Evolutionary conservation across 2,329 filamentous ascomycete genomes (phyloP), one percentile per base, ranked within the genome.

Genomic region (Epichloe hybrida): DNA sequence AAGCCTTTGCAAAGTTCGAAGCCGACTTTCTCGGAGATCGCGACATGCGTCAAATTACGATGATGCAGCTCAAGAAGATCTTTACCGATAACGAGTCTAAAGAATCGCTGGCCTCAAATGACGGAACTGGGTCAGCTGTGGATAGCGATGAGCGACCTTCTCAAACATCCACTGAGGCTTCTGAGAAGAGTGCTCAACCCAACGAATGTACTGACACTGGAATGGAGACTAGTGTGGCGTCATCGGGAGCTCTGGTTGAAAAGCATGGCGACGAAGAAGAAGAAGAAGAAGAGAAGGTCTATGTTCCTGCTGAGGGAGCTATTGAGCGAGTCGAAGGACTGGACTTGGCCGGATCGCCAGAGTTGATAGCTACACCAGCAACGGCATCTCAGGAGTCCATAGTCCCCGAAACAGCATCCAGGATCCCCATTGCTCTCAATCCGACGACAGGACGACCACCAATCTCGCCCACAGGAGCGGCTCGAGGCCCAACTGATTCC

Each of bases 11-110:
- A 51, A 86, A 93, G 50, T 97, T 98, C 53, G 94, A 98, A 64
- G 80, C 83, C 42, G 86, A 95, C 59, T 98, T 91, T 68, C 84
- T 98, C 59, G 91, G 91, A 0, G 94, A 98, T 65, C 97, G 95
- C 62, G 93, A 98, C 69, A 95, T 98, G 61, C 80, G 89, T 55
- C 83, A 93, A 60, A 72, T 98, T 54, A 95, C 93, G 12, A 88
- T 91, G 52, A 76, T 96, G 54, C 94, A 98, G 63, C 73, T 98
- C 52, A 91, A 87, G 64, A 95, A 94, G 64, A 87, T 98, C 64
- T 98, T 98, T 62, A 80, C 91, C 7, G 90, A 97, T 64, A 85
- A 89, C 59, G 88, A 90, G 55, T 89, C 88, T 3, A 84, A 86
- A 53, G 83, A 88, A 52, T 86, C 86, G 1, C 70, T 90, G 15